Base-by-base conservation (phyloP, 1,284 basidiomycete genomes). In the Caloboletus firmus region DNA sequence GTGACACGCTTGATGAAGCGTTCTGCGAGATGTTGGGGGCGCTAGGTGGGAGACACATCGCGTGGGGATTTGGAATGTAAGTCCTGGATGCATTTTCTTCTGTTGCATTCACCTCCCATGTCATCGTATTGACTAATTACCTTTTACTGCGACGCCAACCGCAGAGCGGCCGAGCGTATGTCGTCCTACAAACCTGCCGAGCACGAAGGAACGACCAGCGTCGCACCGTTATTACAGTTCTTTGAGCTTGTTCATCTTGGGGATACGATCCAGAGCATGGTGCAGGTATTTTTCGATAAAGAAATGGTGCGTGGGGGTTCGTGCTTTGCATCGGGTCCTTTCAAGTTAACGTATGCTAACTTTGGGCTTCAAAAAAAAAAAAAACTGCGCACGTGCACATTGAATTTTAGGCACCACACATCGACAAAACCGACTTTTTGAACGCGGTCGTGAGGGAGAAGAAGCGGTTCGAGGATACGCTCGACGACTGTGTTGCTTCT, bases 201-300 rank as follows among this genome's bases (percentile, higher is more conserved):
- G 59, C 90, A 94, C 64, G 82, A 86, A 51, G 83, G 83, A 51
- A 87, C 84, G 17, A 84, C 81, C 26, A 85, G 83, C 54, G 94
- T 98, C 1, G 93, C 94, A 0, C 95, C 96, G 0, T 74, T 99
- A 2, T 76, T 98, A 42, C 95, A 98, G 71, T 99, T 99, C 74
- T 98, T 99, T 63, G 96, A 98, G 76, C 79, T 99, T 17, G 95
- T 97, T 0, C 96, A 99, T 74, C 80, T 98, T 17, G 97, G 94
- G 0, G 96, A 99, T 70, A 99, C 93, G 18, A 98, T 99, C 48
- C 93, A 95, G 73, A 93, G 90, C 28, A 97, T 99, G 87, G 85
- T 97, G 2, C 93, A 98, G 62, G 96, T 98, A 2, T 99, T 96
- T 72, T 99, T 95, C 67, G 95, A 98, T 66, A 95, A 95, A 68